Evolutionary conservation across 75 land plant genomes (phyloP).

Genomic region (Pseudotsuga menziesii): DNA sequence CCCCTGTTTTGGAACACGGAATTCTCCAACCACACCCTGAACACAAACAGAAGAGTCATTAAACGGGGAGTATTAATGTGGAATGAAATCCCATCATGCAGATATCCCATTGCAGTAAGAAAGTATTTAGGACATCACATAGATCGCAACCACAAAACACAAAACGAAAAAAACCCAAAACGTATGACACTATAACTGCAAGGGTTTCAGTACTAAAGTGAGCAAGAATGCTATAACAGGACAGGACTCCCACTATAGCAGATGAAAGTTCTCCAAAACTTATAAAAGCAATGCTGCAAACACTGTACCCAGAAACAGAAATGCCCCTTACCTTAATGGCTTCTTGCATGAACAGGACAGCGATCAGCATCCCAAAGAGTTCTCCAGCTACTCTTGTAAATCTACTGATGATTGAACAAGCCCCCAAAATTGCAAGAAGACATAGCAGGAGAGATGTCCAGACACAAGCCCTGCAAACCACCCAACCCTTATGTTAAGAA

Average conservation of each 20-base stretch:
- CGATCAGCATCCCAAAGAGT: slow-evolving; percentile 85
- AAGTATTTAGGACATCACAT: background rate
- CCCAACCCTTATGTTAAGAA: background rate
- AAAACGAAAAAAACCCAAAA: background rate
- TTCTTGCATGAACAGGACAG: slow-evolving; percentile 83
- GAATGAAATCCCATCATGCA: too few relatives aligned
- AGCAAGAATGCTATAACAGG: too few relatives aligned
- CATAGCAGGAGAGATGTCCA: slow-evolving; percentile 76
- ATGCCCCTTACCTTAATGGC: slow-evolving; percentile 63
- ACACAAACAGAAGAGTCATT: background rate
- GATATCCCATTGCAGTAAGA: too few relatives aligned
- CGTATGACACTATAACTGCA: too few relatives aligned
- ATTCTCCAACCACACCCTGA: slow-evolving; percentile 71
- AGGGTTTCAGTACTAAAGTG: too few relatives aligned
- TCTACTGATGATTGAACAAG: slow-evolving; percentile 61
- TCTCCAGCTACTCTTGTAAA: slow-evolving; percentile 93
- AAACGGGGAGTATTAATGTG: background rate
- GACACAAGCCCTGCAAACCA: slow-evolving; percentile 68
- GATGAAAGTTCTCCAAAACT: background rate
- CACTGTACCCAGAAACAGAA: background rate
- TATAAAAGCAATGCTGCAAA: background rate
- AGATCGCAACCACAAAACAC: background rate
- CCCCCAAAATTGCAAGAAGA: slow-evolving; percentile 73
- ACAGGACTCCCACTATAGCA: too few relatives aligned
- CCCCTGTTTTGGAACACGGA: slow-evolving; percentile 42